These are phyloP conservation scores for Fusarium equiseti DNA, from an alignment of 2,329 filamentous ascomycete genomes.

Conservation along the genomic window DNA sequence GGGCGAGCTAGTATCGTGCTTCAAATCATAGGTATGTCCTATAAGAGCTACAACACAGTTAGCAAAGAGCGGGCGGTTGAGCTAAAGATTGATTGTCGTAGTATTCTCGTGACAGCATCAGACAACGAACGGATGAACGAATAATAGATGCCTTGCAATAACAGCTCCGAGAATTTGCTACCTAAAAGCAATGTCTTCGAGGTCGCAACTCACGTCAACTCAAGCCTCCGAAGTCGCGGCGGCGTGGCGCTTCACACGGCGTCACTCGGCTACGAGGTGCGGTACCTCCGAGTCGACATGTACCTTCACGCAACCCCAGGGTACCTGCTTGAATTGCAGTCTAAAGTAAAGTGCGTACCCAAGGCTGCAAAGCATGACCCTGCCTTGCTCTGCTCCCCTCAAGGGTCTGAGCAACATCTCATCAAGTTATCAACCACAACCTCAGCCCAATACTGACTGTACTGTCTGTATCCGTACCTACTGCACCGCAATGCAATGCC, in stretches of 20 bases:
- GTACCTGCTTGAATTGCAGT: conserved; percentile 18
- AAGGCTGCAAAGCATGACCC: conserved; percentile 9
- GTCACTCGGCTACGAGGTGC: conserved; percentile 39
- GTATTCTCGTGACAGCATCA: neutral
- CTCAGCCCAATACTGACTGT: conserved; percentile 13
- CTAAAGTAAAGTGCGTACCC: conserved; percentile 4
- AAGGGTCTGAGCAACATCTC: conserved; percentile 34
- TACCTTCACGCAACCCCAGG: conserved; percentile 22
- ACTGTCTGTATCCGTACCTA: neutral
- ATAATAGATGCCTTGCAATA: neutral
- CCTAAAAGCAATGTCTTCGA: neutral
- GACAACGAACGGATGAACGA: neutral
- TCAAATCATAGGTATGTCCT: neutral
- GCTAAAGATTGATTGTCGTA: neutral
- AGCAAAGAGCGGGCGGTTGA: neutral
- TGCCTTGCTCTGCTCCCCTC: conserved; percentile 17
- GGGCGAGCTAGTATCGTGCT: neutral
- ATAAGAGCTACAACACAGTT: neutral
- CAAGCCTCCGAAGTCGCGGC: conserved; percentile 26
- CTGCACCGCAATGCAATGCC: conserved; percentile 1
- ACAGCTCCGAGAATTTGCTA: neutral
- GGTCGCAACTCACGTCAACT: conserved; percentile 10
- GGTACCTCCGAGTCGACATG: conserved; percentile 24
- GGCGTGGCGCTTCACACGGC: conserved; percentile 48
- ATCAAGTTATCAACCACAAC: conserved; percentile 18